Base-by-base conservation (phyloP, 2,329 filamentous ascomycete species). In the Penicillium sp. region DNA sequence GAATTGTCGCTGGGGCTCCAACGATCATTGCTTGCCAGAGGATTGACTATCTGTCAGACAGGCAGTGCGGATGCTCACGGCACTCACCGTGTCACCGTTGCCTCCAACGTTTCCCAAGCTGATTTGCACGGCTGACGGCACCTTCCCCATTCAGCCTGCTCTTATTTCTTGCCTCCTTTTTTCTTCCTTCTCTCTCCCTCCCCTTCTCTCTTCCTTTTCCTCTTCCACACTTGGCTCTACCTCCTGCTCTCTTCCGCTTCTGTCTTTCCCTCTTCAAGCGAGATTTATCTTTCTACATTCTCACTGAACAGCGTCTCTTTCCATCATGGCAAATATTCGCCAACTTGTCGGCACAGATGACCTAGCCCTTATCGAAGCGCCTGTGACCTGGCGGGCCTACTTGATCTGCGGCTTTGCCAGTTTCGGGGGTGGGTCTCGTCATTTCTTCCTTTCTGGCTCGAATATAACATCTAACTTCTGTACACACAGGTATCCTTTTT, bases 341-440 rank as follows among this genome's bases (percentile, higher is more conserved):
- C 45, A 37, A 7, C 23, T 58, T 6, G 19, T 48, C 14, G 59
- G 57, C 26, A 67, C 64, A 9, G 56, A 68, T 47, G 76, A 83
- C 63, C 68, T 82, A 48, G 69, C 72, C 51, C 72, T 75, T 48
- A 76, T 84, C 59, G 82, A 86, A 72, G 81, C 82, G 9, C 81
- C 82, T 53, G 76, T 85, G 54, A 85, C 81, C 50, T 68, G 78
- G 67, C 81, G 82, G 71, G 81, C 81, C 40, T 85, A 86, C 64
- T 47, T 83, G 35, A 77, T 85, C 59, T 85, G 81, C 65, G 81
- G 79, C 50, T 86, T 85, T 50, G 82, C 82, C 45, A 80, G 81
- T 21, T 84, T 85, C 46, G 82, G 82, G 57, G 82, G 52, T 55
- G 15, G n/a, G 39, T 15, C 14, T 20, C 19, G 4, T 11, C 11